Base-by-base conservation (phyloP, 2,329 filamentous ascomycete genomes). In the Colletotrichum tropicicola region DNA sequence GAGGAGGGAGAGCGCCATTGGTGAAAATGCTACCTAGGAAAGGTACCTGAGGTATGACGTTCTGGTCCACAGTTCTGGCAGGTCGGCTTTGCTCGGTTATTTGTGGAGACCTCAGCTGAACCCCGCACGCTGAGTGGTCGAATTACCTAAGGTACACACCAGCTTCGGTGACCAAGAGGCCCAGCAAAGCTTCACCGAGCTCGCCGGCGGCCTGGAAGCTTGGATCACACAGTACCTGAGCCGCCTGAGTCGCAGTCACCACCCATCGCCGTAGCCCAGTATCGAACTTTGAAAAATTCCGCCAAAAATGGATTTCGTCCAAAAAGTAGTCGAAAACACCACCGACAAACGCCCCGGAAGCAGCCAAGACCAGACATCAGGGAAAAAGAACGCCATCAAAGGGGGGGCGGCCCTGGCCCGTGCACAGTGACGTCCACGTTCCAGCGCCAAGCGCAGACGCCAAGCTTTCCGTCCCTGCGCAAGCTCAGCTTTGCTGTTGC, bases 341-440 rank as follows among this genome's bases (percentile, higher is more conserved):
- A 37, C 54, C n/a, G 12, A 23, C 30, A 47, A 6, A 28, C n/a
- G 6, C 27, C 48, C 58, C 30, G 57, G 17, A 51, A 62, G 37
- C 58, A 65, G 37, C 12, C 62, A 28, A 52, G 49, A 27, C 19
- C 12, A n/a, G 51, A 30, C 48, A 45, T 49, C 28, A 35, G 35
- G 45, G 32, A 35, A 35, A 35, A 13, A n/a, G 32, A 37, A 57
- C 43, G 7, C 39, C 25, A 19, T 5, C 48, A 60, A 44, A 35
- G 30, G 43, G 61, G n/a, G 43, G 57, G 49, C 58, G 35, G 1
- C 35, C 6, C 5, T 51, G 62, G 62, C 37, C 51, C 49, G 62
- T 65, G 62, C 62, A 51, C 37, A 62, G 58, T 65, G 62, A 65
- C 62, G 62, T 64, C 32, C 56, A 37, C 17, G 56, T 43, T 65